Conservation (phyloP, 148 eudicot genomes). For the Rhododendron ferrugineum region DNA sequence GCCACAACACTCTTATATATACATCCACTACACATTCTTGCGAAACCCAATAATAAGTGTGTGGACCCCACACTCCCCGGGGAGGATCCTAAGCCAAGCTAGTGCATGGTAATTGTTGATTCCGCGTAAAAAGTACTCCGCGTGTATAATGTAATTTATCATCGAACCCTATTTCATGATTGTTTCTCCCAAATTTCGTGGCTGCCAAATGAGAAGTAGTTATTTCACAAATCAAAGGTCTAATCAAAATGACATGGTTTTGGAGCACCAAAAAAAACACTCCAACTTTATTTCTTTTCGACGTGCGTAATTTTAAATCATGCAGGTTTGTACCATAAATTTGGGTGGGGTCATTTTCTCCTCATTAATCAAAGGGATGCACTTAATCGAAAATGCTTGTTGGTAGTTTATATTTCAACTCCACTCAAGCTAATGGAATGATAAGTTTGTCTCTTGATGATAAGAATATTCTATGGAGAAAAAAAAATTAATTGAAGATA, state of each 20-base stretch:
- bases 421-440: conserved; percentile 15
- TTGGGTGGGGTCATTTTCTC: conserved; percentile 1
- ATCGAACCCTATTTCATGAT: not conserved
- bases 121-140: too few relatives aligned
- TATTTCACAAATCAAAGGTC: not conserved
- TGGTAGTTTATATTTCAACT: not conserved
- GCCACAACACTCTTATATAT: too few relatives aligned
- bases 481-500: not conserved
- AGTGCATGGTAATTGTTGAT: too few relatives aligned
- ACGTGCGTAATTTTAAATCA: not conserved
- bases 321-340: not conserved
- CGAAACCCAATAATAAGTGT: too few relatives aligned
- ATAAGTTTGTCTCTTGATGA: conserved; percentile 10
- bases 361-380: not conserved
- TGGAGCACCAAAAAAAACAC: not conserved
- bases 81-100: too few relatives aligned
- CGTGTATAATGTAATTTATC: too few relatives aligned
- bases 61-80: too few relatives aligned
- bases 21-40: too few relatives aligned
- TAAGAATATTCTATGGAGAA: not conserved
- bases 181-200: not conserved
- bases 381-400: not conserved
- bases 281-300: not conserved
- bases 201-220: not conserved
- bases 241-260: not conserved